Conservation (phyloP, 1,139 yeast species). For the Kurtzmaniella quercitrusa region DNA sequence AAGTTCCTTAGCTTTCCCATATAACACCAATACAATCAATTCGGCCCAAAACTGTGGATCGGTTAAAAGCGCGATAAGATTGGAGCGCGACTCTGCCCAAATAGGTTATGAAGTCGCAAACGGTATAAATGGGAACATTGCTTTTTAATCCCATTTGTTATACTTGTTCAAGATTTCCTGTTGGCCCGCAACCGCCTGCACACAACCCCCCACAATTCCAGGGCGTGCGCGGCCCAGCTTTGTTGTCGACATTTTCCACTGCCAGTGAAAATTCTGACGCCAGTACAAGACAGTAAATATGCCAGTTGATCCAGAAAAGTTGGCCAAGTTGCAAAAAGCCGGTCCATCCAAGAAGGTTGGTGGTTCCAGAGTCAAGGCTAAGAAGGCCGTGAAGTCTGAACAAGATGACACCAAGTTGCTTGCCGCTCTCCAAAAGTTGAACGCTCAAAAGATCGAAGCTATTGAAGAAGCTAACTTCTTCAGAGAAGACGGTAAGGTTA, state of each 20-base stretch:
- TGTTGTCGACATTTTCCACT: background rate
- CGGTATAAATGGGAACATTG: too few relatives aligned
- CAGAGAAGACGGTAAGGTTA: slow-evolving; percentile 92
- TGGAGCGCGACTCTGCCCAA: too few relatives aligned
- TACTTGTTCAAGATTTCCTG: too few relatives aligned
- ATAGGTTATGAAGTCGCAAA: too few relatives aligned
- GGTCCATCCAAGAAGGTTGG: slow-evolving; percentile 74
- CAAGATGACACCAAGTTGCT: slow-evolving; percentile 90
- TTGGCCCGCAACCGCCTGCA: too few relatives aligned
- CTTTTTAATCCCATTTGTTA: too few relatives aligned
- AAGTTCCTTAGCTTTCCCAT: too few relatives aligned
- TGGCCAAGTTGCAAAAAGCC: slow-evolving; percentile 78
- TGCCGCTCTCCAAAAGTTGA: slow-evolving; percentile 83
- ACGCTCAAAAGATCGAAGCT: slow-evolving; percentile 83
- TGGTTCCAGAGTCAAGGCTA: slow-evolving; percentile 85
- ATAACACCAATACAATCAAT: too few relatives aligned
- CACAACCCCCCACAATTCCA: background rate
- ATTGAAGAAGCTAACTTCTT: slow-evolving; percentile 97
- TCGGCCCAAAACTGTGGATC: background rate
- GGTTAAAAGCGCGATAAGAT: too few relatives aligned
- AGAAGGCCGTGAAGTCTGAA: slow-evolving; percentile 60
- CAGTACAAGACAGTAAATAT: slow-evolving; percentile 25
- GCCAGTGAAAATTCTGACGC: background rate
- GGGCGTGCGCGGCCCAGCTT: background rate
- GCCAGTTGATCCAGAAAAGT: slow-evolving; percentile 87